A percentile compares a stretch with the other conserved stretches of the same genome.
These are phyloP conservation scores for Penicillium alfredii DNA, from an alignment of 495 filamentous ascomycete species.

Conservation along the genomic window DNA sequence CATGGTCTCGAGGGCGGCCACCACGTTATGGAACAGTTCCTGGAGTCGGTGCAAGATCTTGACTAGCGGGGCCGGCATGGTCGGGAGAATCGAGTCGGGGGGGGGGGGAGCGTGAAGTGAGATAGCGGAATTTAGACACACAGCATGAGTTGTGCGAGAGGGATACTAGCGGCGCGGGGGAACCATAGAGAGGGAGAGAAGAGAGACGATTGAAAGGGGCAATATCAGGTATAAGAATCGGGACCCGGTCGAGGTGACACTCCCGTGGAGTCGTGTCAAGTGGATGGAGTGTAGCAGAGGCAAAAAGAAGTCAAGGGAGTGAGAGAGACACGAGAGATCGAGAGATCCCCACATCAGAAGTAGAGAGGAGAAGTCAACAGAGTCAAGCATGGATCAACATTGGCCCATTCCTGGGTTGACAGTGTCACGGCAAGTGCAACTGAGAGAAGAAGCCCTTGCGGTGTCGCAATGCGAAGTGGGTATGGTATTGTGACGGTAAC, in stretches of 20 bases:
- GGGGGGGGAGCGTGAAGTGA: conserved; percentile 1
- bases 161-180: conserved; percentile 2
- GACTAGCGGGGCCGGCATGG: conserved; percentile 38
- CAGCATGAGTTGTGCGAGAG: background rate
- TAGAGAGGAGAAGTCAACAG: conserved; percentile 1
- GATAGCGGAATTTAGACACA: background rate
- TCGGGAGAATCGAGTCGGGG: conserved; percentile 6
- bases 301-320: background rate
- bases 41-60: conserved; percentile 46
- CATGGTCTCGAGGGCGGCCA: conserved; percentile 46
- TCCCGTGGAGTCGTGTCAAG: conserved; percentile 24
- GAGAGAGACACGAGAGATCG: conserved; percentile 4
- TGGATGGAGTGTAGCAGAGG: conserved; percentile 26
- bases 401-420: conserved; percentile 29
- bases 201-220: conserved; percentile 12
- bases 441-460: conserved; percentile 25
- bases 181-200: conserved; percentile 12
- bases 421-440: conserved; percentile 25
- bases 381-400: conserved; percentile 36
- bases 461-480: conserved; percentile 21
- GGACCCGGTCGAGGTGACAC: conserved; percentile 18
- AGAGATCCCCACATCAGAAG: conserved; percentile 9
- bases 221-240: conserved; percentile 13
- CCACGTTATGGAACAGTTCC: conserved; percentile 49
- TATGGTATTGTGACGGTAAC: conserved; percentile 17